phyloP scores from a whole-genome alignment of 352 stramenopile genomes.

The Phytophthora europaea region DNA sequence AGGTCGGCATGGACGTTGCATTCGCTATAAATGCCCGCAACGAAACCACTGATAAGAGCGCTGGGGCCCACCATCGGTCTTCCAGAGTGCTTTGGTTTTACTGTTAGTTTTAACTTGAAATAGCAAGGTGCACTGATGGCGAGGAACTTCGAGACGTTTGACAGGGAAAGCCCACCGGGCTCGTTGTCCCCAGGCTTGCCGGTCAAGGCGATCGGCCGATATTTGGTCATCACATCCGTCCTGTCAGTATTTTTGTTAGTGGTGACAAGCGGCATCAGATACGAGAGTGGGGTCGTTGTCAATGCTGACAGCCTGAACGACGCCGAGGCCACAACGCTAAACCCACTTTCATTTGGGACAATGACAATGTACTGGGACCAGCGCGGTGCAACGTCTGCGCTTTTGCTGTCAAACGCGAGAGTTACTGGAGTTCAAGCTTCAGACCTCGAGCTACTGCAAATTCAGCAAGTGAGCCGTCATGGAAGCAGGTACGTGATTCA shows the following conservation, averaged over 20 bases:
- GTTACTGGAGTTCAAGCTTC: constrained; percentile 30
- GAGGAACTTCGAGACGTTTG: constrained; percentile 29
- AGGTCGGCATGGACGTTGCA: constrained; percentile 4
- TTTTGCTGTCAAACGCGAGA: constrained; percentile 34
- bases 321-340: constrained; percentile 14
- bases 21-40: constrained; percentile 20
- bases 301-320: constrained; percentile 22
- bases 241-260: constrained; percentile 23
- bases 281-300: constrained; percentile 8
- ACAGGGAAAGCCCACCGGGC: constrained; percentile 10
- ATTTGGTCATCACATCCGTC: constrained; percentile 19
- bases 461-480: constrained; percentile 70
- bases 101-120: no score
- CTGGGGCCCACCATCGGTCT: background rate
- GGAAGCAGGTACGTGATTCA: constrained; percentile 54
- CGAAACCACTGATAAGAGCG: constrained; percentile 24
- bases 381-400: constrained; percentile 29
- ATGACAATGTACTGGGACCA: constrained; percentile 74
- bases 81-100: constrained; percentile 1
- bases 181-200: constrained; percentile 9
- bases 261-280: constrained; percentile 21
- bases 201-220: constrained; percentile 18
- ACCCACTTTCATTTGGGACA: constrained; percentile 51
- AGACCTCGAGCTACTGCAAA: constrained; percentile 67
- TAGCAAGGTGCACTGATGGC: constrained; percentile 12